These are phyloP conservation scores for Parastagonospora avenae DNA, from an alignment of 2,329 filamentous ascomycete species.

Conservation along the genomic window DNA sequence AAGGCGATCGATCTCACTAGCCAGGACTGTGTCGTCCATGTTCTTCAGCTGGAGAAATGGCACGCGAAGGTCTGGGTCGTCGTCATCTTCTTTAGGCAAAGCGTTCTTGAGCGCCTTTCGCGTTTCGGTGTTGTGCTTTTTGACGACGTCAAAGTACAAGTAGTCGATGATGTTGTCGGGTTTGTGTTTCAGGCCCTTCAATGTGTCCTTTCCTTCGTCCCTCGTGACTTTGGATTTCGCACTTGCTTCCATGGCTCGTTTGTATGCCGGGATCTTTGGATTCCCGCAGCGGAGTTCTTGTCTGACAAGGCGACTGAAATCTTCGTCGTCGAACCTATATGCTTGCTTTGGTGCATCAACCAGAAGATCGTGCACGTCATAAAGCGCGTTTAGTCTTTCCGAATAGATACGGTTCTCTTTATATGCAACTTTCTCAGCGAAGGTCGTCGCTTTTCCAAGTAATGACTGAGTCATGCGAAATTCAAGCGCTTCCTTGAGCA, in stretches of 20 bases:
- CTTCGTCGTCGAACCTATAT: constrained; percentile 53
- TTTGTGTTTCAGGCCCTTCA: constrained; percentile 27
- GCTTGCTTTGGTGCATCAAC: constrained; percentile 55
- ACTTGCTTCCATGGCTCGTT: constrained; percentile 35
- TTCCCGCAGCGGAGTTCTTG: constrained; percentile 58
- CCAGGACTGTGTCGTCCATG: not conserved
- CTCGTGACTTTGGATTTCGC: constrained; percentile 16
- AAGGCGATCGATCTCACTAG: constrained; percentile 1
- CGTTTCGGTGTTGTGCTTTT: constrained; percentile 14
- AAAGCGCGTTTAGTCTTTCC: constrained; percentile 28
- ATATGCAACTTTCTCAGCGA: constrained; percentile 69
- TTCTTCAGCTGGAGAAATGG: constrained; percentile 6
- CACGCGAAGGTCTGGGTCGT: constrained; percentile 5
- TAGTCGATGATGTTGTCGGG: constrained; percentile 64
- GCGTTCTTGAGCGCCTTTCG: not conserved
- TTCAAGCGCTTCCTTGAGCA: constrained; percentile 60
- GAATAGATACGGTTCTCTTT: constrained; percentile 35
- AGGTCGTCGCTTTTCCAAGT: constrained; percentile 68
- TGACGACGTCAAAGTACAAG: constrained; percentile 62
- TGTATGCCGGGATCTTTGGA: constrained; percentile 53
- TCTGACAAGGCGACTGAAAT: constrained; percentile 59
- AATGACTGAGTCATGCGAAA: constrained; percentile 64
- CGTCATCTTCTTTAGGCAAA: not conserved
- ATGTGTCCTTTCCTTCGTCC: constrained; percentile 19
- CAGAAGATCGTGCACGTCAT: constrained; percentile 52